Base-by-base conservation (phyloP, 345 rosid species). In the Citropsis articulata region DNA sequence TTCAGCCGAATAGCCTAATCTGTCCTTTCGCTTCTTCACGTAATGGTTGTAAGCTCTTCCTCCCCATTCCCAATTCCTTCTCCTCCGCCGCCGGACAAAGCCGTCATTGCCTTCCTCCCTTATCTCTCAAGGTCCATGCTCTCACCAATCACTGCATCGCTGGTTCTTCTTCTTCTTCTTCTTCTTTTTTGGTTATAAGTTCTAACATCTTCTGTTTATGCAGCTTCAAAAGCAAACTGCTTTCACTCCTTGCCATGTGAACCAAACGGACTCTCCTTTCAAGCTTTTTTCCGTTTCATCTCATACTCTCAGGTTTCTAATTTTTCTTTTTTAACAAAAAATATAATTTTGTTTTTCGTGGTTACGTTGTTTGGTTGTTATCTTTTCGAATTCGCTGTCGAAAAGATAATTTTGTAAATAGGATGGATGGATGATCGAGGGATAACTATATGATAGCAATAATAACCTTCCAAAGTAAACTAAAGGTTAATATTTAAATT, bases 11-110 rank as follows among this genome's bases (percentile, higher is more conserved):
- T 76, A 82, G 68, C 87, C 81, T 84, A 31, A 73, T 81, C 45
- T 79, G n/a, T 64, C 91, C 91, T 61, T 81, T 90, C 67, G 90
- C 91, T 61, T 82, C 91, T 67, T 82, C 91, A 48, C 87, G 87
- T 13, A 50, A 38, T 28, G 25, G 76, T 1, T 74, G 78, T 31
- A 53, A 68, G 55, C 80, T 81, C 66, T 76, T 50, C 40, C 66
- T 65, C 19, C 69, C 75, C 75, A 72, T 22, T 76, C 45, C 18
- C 50, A 45, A 45, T 13, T 45, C 50, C 50, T 45, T 13, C 36
- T 72, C 64, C 63, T 63, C 61, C 77, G 75, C 81, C 57, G 56
- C 74, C 45, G 64, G 38, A 10, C 83, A 71, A 31, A 72, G 62
- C 14, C 83, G 66, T 25, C 77, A 36, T 79, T 60, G 35, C 59